Evolutionary conservation across 139 green algal species (phyloP), one percentile per base, ranked within the genome.

Genomic region (Coelastrella sp.): DNA sequence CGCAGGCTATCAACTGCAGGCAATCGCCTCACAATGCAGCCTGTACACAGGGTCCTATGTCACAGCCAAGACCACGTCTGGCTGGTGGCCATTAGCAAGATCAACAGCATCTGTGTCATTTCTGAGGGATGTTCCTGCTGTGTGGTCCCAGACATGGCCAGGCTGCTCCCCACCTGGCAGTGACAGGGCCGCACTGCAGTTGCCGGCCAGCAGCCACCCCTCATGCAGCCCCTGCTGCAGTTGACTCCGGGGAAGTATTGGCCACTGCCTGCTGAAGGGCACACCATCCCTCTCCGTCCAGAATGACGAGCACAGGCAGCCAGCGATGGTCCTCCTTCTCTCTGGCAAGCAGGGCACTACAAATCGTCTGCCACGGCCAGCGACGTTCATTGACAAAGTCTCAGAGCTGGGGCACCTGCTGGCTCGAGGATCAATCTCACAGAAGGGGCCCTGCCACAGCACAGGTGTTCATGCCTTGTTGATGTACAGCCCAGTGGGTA

Each of bases 241-340:
- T 10, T 84, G 19, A 49, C 35, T 49, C 8, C 12, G 25, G 12
- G 78, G 4, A 0, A 84, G 20, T 14, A 61, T 60, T 0, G 78
- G 78, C 78, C 78, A 84, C 17, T 5, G 58, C 17, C 11, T 60
- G 4, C 15, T 10, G 6, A 84, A 15, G 19, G 10, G 49, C 19
- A 84, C 78, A 17, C 25, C 78, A 68, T 84, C 78, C 8, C 78
- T 49, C 56, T 84, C 78, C 10, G 19, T 68, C 78, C 78, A 84
- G 15, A 68, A 49, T 20, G 78, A 25, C 0, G 78, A 61, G 49
- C 78, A 84, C 15, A 84, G 19, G 56, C 78, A 84, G 49, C 78
- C 78, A 56, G 78, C 49, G 8, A 84, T 19, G 7, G 78, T 84
- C 8, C 78, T 20, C 49, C 11, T 84, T 17, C 78, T 49, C 17